Percentiles rank a stretch among this genome's conserved stretches.
These are phyloP conservation scores for Typha latifolia DNA, from an alignment of 176 grass and related monocot species.

Conservation along the genomic window DNA sequence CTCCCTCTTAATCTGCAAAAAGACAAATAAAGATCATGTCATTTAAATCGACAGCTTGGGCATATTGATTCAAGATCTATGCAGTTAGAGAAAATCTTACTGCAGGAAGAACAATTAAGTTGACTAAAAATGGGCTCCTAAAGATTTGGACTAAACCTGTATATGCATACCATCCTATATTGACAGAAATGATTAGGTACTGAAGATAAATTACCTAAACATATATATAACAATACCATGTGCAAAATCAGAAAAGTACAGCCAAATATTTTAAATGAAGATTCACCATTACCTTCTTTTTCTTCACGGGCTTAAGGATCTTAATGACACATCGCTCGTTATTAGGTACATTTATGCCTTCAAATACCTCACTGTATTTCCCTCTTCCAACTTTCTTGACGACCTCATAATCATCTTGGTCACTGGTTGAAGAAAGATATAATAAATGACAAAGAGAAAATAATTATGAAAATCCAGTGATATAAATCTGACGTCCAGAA, in stretches of 20 bases:
- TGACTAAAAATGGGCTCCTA: too few relatives aligned
- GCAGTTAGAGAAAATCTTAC: too few relatives aligned
- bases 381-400: conserved; percentile 94
- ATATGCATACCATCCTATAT: too few relatives aligned
- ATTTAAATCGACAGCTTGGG: background rate
- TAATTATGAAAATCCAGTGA: too few relatives aligned
- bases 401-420: conserved; percentile 95
- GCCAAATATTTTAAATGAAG: background rate
- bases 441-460: background rate
- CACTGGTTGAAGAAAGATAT: conserved; percentile 38
- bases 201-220: too few relatives aligned
- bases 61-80: too few relatives aligned
- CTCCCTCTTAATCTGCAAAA: conserved; percentile 96
- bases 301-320: conserved; percentile 99
- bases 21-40: background rate
- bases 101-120: too few relatives aligned
- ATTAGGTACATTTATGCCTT: conserved; percentile 84
- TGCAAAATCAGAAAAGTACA: background rate
- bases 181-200: too few relatives aligned
- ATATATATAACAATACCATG: too few relatives aligned
- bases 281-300: conserved; percentile 70
- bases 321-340: conserved; percentile 93
- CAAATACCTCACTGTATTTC: conserved; percentile 99
- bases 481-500: background rate
- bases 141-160: too few relatives aligned